These are phyloP conservation scores for Melampsora larici-populina DNA, from an alignment of 1,284 basidiomycete genomes.

Conservation along the genomic window DNA sequence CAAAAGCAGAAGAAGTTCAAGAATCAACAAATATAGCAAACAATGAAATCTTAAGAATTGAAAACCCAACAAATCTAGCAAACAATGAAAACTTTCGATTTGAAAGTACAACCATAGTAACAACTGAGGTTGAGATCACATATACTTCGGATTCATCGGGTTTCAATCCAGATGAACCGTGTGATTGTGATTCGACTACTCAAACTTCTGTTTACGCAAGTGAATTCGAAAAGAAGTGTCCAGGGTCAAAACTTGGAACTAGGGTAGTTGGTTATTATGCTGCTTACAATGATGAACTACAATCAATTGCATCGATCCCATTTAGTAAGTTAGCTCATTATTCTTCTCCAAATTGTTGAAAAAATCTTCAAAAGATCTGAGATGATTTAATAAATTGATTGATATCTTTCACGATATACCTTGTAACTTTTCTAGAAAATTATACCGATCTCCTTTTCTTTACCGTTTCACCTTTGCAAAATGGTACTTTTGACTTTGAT, in stretches of 20 bases:
- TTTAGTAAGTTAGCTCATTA: not conserved
- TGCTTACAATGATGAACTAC: not conserved
- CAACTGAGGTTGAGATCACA: too few species aligned
- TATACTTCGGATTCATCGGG: too few species aligned
- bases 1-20: too few species aligned
- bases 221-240: not conserved
- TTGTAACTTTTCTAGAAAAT: not conserved
- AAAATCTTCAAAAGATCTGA: not conserved
- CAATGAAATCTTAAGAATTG: too few species aligned
- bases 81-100: too few species aligned
- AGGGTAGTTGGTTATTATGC: constrained; percentile 1
- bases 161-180: too few species aligned
- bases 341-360: not conserved
- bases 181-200: too few species aligned
- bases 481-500: not conserved
- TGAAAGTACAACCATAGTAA: too few species aligned
- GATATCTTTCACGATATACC: not conserved
- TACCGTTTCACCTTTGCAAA: not conserved
- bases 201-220: too few species aligned
- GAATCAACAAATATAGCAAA: too few species aligned
- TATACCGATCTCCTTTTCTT: not conserved
- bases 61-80: too few species aligned
- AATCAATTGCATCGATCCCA: not conserved
- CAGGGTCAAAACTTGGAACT: not conserved
- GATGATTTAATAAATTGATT: not conserved